Evolutionary conservation across 352 stramenopile species (phyloP).

Genomic region (Phytophthora kernoviae): DNA sequence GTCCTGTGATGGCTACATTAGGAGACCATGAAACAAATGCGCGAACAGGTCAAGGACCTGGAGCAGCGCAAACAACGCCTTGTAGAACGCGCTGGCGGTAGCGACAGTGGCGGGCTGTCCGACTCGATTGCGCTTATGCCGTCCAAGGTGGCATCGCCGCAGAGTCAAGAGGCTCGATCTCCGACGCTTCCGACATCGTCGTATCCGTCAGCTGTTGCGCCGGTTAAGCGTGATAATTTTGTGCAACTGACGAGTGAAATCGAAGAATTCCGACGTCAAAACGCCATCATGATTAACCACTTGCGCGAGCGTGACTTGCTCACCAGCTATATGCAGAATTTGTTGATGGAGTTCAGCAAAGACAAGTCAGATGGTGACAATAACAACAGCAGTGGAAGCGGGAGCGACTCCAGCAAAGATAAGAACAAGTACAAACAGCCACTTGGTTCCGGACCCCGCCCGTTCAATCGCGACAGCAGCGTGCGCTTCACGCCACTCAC

Average conservation of each 20-base stretch:
- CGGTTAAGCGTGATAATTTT: slow-evolving; percentile 40
- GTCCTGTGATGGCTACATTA: slow-evolving; percentile 7
- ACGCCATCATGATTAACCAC: slow-evolving; percentile 43
- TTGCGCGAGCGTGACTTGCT: slow-evolving; percentile 55
- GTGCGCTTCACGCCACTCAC: slow-evolving; percentile 46
- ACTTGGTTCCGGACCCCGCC: slow-evolving; percentile 17
- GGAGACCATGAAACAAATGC: slow-evolving; percentile 64
- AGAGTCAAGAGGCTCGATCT: slow-evolving; percentile 11
- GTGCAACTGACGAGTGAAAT: slow-evolving; percentile 48
- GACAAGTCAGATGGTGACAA: slow-evolving; percentile 29
- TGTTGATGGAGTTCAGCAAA: slow-evolving; percentile 49
- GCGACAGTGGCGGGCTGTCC: neutral
- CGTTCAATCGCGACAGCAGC: slow-evolving; percentile 20
- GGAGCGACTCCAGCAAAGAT: slow-evolving; percentile 8
- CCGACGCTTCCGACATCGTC: slow-evolving; percentile 4
- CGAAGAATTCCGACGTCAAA: slow-evolving; percentile 48
- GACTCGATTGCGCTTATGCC: too few species aligned
- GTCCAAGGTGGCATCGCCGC: slow-evolving; percentile 1
- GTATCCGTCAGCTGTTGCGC: slow-evolving; percentile 14
- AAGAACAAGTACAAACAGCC: slow-evolving; percentile 7
- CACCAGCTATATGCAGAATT: slow-evolving; percentile 56
- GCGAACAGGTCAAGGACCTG: slow-evolving; percentile 43
- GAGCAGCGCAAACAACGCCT: slow-evolving; percentile 49
- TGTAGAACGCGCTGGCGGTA: slow-evolving; percentile 22
- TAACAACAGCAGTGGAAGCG: slow-evolving; percentile 14